These are phyloP conservation scores for Alternaria arbusti DNA, from an alignment of 2,329 filamentous ascomycete genomes.

Conservation along the genomic window DNA sequence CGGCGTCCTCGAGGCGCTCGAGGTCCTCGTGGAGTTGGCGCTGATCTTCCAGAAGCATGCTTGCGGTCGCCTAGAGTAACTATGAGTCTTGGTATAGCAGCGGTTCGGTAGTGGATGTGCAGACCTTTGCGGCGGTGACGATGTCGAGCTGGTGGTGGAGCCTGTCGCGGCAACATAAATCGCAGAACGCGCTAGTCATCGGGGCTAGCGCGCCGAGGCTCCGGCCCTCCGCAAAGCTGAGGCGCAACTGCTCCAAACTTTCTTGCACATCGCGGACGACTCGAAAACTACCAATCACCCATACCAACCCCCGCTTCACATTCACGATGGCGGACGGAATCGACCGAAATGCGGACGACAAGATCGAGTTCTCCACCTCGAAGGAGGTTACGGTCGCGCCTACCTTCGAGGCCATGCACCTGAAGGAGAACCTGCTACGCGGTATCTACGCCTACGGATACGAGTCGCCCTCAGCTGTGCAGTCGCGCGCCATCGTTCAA, in stretches of 20 bases:
- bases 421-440: slow-evolving; percentile 96
- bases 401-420: slow-evolving; percentile 75
- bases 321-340: slow-evolving; percentile 86
- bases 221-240: slow-evolving; percentile 21
- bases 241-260: slow-evolving; percentile 31
- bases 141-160: slow-evolving; percentile 19
- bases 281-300: slow-evolving; percentile 4
- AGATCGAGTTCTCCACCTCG: slow-evolving; percentile 97
- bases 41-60: slow-evolving; percentile 89
- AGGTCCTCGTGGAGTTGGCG: slow-evolving; percentile 94
- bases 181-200: slow-evolving; percentile 21
- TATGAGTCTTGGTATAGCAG: slow-evolving; percentile 24
- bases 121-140: slow-evolving; percentile 31
- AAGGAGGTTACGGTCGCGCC: slow-evolving; percentile 96
- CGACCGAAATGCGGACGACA: slow-evolving; percentile 91
- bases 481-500: slow-evolving; percentile 97
- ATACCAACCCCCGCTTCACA: not conserved
- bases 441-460: slow-evolving; percentile 99
- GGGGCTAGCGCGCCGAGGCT: slow-evolving; percentile 19
- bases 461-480: slow-evolving; percentile 95
- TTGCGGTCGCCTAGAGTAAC: slow-evolving; percentile 29
- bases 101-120: slow-evolving; percentile 17
- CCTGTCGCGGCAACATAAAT: slow-evolving; percentile 20
- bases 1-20: slow-evolving; percentile 91
- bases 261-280: slow-evolving; percentile 16